phyloP scores from a whole-genome alignment of 345 rosid species.

The Fremontodendron californicum region DNA sequence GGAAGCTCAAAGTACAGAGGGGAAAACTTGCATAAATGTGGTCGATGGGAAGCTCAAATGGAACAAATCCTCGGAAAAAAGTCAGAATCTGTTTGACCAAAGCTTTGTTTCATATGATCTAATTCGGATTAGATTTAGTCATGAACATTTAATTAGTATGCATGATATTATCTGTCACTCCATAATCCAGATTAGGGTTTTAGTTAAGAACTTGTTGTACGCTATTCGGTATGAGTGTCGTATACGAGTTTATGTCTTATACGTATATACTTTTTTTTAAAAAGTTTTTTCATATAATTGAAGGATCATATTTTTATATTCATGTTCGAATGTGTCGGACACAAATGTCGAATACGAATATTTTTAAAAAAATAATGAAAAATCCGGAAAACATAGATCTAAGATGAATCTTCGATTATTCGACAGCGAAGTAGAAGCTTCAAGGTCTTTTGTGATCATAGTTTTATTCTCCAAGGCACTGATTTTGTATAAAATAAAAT shows the following conservation, averaged over 20 bases:
- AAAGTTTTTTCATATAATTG: too few species aligned
- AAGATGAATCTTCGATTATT: constrained; percentile 35
- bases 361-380: too few species aligned
- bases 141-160: not conserved
- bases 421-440: constrained; percentile 57
- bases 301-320: too few species aligned
- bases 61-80: constrained; percentile 58
- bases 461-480: not conserved
- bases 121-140: too few species aligned
- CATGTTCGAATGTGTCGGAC: too few species aligned
- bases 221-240: too few species aligned
- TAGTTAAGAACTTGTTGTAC: not conserved
- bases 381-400: too few species aligned
- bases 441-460: constrained; percentile 32
- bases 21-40: constrained; percentile 49
- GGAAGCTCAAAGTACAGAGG: constrained; percentile 61
- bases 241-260: too few species aligned
- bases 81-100: constrained; percentile 27
- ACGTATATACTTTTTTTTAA: too few species aligned
- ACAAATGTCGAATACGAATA: too few species aligned
- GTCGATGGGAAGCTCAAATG: constrained; percentile 57
- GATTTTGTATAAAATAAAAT: not conserved
- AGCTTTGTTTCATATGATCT: not conserved
- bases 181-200: not conserved
- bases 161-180: too few species aligned